Evolutionary conservation across 75 land plant genomes (phyloP).

Genomic region (Pseudotsuga menziesii): DNA sequence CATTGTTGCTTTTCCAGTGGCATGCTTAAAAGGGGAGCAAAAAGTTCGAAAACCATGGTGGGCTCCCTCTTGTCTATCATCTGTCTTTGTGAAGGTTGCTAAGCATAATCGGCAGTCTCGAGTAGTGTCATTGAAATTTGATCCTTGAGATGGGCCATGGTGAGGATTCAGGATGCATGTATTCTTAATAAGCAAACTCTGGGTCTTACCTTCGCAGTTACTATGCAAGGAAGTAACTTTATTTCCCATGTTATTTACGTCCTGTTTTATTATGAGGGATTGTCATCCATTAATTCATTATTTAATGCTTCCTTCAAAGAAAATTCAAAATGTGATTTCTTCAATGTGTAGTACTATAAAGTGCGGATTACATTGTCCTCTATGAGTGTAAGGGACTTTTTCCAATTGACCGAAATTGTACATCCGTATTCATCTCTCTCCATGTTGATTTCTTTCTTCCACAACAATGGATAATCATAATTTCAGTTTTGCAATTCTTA

Average conservation of each 20-base stretch:
- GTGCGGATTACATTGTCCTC: background rate
- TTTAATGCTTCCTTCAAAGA: background rate
- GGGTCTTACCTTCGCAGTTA: background rate
- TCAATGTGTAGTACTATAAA: background rate
- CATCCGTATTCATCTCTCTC: no score
- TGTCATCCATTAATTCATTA: background rate
- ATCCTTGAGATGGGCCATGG: constrained; percentile 14
- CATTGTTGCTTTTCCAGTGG: constrained; percentile 16
- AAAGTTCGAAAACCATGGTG: constrained; percentile 32
- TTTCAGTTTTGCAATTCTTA: no score
- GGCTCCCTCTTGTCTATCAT: constrained; percentile 28
- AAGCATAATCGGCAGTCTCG: constrained; percentile 33
- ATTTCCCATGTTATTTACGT: background rate
- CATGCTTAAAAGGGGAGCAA: constrained; percentile 32
- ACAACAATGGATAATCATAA: no score
- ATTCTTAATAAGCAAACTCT: background rate
- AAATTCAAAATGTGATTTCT: background rate
- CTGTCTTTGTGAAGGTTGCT: constrained; percentile 24
- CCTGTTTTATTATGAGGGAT: background rate
- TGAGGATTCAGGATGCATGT: background rate
- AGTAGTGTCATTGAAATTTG: constrained; percentile 29
- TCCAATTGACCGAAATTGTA: no score
- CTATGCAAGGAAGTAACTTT: background rate
- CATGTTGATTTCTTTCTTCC: no score
- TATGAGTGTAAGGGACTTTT: no score